A percentile compares a stretch with the other conserved stretches of the same genome.
These are phyloP conservation scores for Lodderomyces elongisporus DNA, from an alignment of 1,139 yeast species.

Conservation along the genomic window DNA sequence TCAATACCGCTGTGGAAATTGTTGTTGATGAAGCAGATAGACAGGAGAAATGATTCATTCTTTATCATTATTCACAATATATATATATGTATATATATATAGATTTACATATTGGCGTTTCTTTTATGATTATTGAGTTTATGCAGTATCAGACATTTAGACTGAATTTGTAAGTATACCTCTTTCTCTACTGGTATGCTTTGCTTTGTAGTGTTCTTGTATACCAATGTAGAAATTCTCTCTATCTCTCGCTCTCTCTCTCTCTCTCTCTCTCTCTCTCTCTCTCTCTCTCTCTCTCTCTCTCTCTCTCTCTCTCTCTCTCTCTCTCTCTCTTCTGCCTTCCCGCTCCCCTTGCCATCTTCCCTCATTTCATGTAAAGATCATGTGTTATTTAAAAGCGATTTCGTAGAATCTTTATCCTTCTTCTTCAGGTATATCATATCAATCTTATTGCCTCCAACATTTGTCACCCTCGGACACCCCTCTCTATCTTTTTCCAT, in stretches of 20 bases:
- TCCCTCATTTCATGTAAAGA: too few relatives aligned
- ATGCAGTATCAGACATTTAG: too few relatives aligned
- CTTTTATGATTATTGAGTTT: too few relatives aligned
- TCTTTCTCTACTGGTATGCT: too few relatives aligned
- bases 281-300: conserved; percentile 1
- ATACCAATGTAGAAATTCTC: too few relatives aligned
- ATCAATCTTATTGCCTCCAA: conserved; percentile 73
- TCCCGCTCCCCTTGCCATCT: too few relatives aligned
- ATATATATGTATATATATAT: conserved; percentile 1
- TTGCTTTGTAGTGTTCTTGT: too few relatives aligned
- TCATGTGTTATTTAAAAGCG: conserved; percentile 3
- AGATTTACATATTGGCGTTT: neutral
- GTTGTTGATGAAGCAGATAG: conserved; percentile 24
- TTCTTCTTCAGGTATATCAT: conserved; percentile 52
- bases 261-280: conserved; percentile 1
- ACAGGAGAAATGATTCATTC: conserved; percentile 2
- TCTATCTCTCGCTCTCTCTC: too few relatives aligned
- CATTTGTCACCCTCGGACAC: conserved; percentile 78
- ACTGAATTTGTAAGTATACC: too few relatives aligned
- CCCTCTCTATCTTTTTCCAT: conserved; percentile 86
- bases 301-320: neutral
- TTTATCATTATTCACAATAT: too few relatives aligned
- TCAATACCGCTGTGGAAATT: conserved; percentile 32
- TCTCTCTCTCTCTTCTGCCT: neutral
- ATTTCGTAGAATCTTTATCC: conserved; percentile 7